phyloP scores from a whole-genome alignment of 768 basidiomycete genomes.

The Trametes gibbosa region DNA sequence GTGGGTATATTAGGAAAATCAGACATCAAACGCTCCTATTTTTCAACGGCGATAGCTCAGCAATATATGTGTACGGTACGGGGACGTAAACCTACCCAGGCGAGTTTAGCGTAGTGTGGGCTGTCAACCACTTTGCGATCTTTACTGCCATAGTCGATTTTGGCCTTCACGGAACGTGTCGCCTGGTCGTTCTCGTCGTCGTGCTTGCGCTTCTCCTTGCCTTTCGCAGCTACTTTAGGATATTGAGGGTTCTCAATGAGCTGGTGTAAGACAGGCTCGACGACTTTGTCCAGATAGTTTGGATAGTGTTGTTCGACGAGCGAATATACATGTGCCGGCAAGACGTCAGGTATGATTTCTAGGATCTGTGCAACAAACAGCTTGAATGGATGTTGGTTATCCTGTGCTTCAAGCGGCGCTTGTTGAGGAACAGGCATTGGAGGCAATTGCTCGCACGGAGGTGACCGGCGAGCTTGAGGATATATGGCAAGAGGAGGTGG shows the following conservation, averaged over 20 bases:
- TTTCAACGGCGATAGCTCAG: neutral
- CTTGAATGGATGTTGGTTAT: slow-evolving; percentile 3
- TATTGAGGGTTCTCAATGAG: slow-evolving; percentile 64
- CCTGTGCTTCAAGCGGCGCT: neutral
- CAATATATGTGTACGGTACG: no score
- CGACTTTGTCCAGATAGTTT: slow-evolving; percentile 36
- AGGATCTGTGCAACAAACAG: slow-evolving; percentile 48
- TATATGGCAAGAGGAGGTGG: neutral
- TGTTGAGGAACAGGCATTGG: neutral
- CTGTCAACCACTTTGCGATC: slow-evolving; percentile 46
- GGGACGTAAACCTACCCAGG: slow-evolving; percentile 41
- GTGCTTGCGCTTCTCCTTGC: slow-evolving; percentile 44
- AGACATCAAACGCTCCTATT: slow-evolving; percentile 48
- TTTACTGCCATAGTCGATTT: slow-evolving; percentile 53
- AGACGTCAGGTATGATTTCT: slow-evolving; percentile 71
- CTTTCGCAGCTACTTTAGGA: slow-evolving; percentile 46
- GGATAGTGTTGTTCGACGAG: slow-evolving; percentile 47
- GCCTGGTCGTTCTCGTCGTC: slow-evolving; percentile 32
- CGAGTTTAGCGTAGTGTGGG: slow-evolving; percentile 45
- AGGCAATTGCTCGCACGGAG: neutral
- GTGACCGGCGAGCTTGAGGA: neutral
- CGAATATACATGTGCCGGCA: slow-evolving; percentile 47
- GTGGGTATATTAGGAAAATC: slow-evolving; percentile 62
- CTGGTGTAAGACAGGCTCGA: slow-evolving; percentile 54
- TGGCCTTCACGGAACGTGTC: slow-evolving; percentile 33